Percentiles rank a stretch among this genome's conserved stretches.
phyloP scores from a whole-genome alignment of 2,329 filamentous ascomycete species.

The Colletotrichum tropicale region DNA sequence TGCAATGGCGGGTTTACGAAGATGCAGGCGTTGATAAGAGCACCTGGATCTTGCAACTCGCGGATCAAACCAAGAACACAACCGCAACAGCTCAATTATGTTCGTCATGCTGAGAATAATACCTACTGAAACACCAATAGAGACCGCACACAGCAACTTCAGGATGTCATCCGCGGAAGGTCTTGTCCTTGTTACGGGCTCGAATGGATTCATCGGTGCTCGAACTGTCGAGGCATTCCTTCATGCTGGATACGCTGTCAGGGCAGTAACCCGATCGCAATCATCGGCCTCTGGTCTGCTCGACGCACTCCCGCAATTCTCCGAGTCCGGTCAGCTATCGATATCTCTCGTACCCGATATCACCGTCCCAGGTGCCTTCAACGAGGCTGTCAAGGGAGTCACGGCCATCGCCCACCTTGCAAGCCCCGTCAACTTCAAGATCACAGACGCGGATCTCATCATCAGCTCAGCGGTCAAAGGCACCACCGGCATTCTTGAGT shows the following conservation, averaged over 20 bases:
- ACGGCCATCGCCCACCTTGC: constrained; percentile 51
- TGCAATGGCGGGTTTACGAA: neutral
- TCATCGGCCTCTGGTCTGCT: constrained; percentile 21
- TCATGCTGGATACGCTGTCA: constrained; percentile 39
- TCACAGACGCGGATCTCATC: constrained; percentile 43
- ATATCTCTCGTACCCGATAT: constrained; percentile 39
- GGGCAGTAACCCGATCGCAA: constrained; percentile 38
- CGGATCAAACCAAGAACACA: neutral
- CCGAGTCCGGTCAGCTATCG: constrained; percentile 20
- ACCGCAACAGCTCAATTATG: neutral
- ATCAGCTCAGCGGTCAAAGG: constrained; percentile 42
- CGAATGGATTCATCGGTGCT: constrained; percentile 43
- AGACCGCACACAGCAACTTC: neutral
- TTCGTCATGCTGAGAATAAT: neutral
- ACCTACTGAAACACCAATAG: neutral
- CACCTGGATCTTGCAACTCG: neutral
- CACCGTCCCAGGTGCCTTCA: constrained; percentile 34
- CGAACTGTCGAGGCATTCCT: constrained; percentile 40
- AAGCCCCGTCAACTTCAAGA: constrained; percentile 38
- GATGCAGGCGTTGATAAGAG: neutral
- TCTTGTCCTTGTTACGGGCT: constrained; percentile 38
- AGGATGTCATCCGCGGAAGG: neutral
- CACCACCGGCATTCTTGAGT: constrained; percentile 40
- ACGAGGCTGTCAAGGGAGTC: constrained; percentile 37
- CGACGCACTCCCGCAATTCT: constrained; percentile 23